These are phyloP conservation scores for Chrysoporthe puriensis DNA, from an alignment of 2,329 filamentous ascomycete genomes.

Conservation along the genomic window DNA sequence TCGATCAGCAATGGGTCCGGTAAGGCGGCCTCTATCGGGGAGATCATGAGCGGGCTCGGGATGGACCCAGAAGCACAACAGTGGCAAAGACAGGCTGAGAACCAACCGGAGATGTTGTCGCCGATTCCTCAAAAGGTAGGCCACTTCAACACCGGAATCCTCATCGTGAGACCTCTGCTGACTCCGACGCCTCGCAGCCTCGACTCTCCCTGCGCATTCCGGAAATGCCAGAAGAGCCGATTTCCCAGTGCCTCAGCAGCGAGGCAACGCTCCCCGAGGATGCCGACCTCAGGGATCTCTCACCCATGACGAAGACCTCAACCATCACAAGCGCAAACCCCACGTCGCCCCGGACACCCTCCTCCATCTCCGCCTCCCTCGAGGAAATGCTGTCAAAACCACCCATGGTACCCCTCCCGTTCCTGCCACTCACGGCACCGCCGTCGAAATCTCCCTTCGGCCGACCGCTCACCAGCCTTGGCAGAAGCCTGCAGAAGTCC, in stretches of 20 bases:
- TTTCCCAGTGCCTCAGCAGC: neutral
- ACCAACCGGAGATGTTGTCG: slow-evolving; percentile 8
- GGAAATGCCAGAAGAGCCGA: slow-evolving; percentile 1
- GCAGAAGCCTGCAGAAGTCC: slow-evolving; percentile 3
- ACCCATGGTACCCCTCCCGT: slow-evolving; percentile 2
- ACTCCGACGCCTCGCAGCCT: neutral
- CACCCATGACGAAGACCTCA: neutral
- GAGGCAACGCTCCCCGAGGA: neutral
- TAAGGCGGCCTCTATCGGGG: slow-evolving; percentile 3
- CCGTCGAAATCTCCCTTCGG: neutral
- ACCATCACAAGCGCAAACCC: neutral
- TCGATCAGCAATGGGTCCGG: neutral
- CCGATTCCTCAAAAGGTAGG: slow-evolving; percentile 19
- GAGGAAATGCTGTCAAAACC: neutral
- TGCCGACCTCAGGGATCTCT: neutral
- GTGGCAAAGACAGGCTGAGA: slow-evolving; percentile 3
- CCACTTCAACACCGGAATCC: neutral
- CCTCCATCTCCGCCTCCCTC: slow-evolving; percentile 11
- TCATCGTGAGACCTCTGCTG: neutral
- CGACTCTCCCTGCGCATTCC: slow-evolving; percentile 15
- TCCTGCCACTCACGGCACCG: neutral
- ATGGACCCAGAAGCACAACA: slow-evolving; percentile 2
- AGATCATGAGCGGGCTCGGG: neutral
- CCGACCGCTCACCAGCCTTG: neutral
- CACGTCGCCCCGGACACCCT: slow-evolving; percentile 7